Conservation (phyloP, 2,329 filamentous ascomycete species). For the Cercospora brassicicola region DNA sequence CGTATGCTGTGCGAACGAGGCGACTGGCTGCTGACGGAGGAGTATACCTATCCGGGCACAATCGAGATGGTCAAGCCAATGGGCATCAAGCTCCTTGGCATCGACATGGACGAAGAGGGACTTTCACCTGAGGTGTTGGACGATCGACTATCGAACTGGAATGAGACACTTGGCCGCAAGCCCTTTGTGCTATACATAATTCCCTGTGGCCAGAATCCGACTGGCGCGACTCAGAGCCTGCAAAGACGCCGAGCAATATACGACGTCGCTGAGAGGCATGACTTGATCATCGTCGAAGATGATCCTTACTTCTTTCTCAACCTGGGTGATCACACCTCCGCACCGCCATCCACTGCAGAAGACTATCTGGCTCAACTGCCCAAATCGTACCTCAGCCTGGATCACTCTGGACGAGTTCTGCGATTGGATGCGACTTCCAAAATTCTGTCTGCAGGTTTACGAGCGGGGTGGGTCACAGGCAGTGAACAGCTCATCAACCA, state of each 20-base stretch:
- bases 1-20: conserved; percentile 35
- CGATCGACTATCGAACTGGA: conserved; percentile 32
- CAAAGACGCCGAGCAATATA: conserved; percentile 33
- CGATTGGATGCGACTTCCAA: conserved; percentile 39
- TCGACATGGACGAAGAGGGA: conserved; percentile 37
- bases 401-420: conserved; percentile 38
- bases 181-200: conserved; percentile 37
- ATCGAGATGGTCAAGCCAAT: conserved; percentile 32
- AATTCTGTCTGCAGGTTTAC: conserved; percentile 38
- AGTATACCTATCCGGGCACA: conserved; percentile 35
- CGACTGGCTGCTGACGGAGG: conserved; percentile 31
- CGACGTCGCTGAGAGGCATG: conserved; percentile 31
- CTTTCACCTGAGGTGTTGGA: conserved; percentile 33
- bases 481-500: conserved; percentile 32
- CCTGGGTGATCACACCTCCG: background rate
- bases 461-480: conserved; percentile 39
- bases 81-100: conserved; percentile 30
- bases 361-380: conserved; percentile 23
- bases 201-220: conserved; percentile 38
- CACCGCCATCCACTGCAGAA: background rate
- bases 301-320: conserved; percentile 38
- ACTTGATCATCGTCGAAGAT: conserved; percentile 37
- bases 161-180: conserved; percentile 26
- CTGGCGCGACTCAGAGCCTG: conserved; percentile 32
- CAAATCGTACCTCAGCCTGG: conserved; percentile 40